A percentile compares a stretch with the other conserved stretches of the same genome.
These are phyloP conservation scores for Retiboletus flavoniger DNA, from an alignment of 1,284 basidiomycete species.

Conservation along the genomic window DNA sequence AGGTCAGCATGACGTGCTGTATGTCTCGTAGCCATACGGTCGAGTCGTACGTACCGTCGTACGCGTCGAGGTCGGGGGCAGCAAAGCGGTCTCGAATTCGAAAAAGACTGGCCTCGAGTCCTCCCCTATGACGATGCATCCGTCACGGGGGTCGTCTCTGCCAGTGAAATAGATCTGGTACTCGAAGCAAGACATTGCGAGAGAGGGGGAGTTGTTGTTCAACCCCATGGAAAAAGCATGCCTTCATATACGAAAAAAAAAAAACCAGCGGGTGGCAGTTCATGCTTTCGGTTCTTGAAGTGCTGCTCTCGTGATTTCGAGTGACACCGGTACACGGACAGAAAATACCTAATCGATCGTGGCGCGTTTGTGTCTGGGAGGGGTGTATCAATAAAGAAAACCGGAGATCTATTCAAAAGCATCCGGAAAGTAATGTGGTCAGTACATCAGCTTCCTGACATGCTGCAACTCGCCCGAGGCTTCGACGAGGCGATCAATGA, in stretches of 20 bases:
- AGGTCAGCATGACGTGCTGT: conserved; percentile 2
- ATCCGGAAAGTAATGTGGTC: conserved; percentile 14
- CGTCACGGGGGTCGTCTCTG: conserved; percentile 59
- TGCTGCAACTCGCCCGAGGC: conserved; percentile 6
- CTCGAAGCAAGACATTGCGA: conserved; percentile 34
- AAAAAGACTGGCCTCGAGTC: conserved; percentile 59
- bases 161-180: conserved; percentile 70
- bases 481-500: conserved; percentile 25
- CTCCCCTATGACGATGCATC: conserved; percentile 65
- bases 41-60: conserved; percentile 49
- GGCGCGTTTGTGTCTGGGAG: conserved; percentile 33
- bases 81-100: conserved; percentile 56
- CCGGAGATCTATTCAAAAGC: conserved; percentile 22
- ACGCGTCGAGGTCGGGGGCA: conserved; percentile 34
- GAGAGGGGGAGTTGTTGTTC: conserved; percentile 6
- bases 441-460: conserved; percentile 9
- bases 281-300: conserved; percentile 8
- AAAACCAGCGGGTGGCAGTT: not conserved
- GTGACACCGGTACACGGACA: conserved; percentile 39
- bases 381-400: conserved; percentile 14
- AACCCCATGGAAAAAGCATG: conserved; percentile 9
- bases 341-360: conserved; percentile 46
- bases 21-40: not conserved
- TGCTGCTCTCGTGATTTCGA: conserved; percentile 49
- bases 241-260: conserved; percentile 33